phyloP scores from a whole-genome alignment of 805 yeast genomes.

The Saccharomycopsis capsularis region DNA sequence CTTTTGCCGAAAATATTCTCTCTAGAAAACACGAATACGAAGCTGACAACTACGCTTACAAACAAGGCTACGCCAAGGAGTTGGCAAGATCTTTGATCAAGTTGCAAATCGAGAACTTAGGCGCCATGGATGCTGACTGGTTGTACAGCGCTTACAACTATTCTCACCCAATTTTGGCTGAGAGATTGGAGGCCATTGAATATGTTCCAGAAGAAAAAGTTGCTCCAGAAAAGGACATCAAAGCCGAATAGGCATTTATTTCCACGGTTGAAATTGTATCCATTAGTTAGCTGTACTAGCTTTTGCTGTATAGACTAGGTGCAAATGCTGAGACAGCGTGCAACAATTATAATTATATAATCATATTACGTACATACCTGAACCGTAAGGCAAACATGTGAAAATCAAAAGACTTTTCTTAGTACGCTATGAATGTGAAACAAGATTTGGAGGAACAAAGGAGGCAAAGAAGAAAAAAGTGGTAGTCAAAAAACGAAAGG shows the following conservation, averaged over 20 bases:
- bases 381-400: too few relatives aligned
- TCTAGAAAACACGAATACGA: slow-evolving; percentile 88
- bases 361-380: too few relatives aligned
- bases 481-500: not conserved
- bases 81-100: slow-evolving; percentile 68
- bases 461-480: not conserved
- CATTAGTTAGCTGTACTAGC: too few relatives aligned
- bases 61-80: slow-evolving; percentile 61
- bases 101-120: slow-evolving; percentile 72
- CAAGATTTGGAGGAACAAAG: too few relatives aligned
- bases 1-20: slow-evolving; percentile 59
- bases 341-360: too few relatives aligned
- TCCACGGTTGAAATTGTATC: too few relatives aligned
- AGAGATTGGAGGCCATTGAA: slow-evolving; percentile 75
- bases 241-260: too few relatives aligned
- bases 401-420: too few relatives aligned
- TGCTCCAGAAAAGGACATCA: slow-evolving; percentile 7
- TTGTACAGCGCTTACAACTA: slow-evolving; percentile 82
- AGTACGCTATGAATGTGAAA: too few relatives aligned
- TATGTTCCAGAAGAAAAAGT: slow-evolving; percentile 21
- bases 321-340: too few relatives aligned
- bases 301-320: too few relatives aligned
- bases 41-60: slow-evolving; percentile 83
- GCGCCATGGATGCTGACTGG: slow-evolving; percentile 85
- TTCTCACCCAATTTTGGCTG: slow-evolving; percentile 88